Conservation (phyloP, 306 rosid species). For the Abrus pulchellus region DNA sequence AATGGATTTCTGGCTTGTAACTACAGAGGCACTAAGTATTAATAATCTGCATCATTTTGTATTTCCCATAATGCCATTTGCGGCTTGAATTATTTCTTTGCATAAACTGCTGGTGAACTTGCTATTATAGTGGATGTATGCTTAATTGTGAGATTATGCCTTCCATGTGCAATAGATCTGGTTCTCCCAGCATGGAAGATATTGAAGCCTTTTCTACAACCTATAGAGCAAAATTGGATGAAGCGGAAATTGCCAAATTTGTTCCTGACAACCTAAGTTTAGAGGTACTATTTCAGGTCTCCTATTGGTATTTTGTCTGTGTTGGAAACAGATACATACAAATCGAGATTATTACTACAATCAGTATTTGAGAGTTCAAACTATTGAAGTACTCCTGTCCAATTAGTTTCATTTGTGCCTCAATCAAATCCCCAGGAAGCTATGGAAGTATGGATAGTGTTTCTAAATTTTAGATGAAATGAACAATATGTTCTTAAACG, state of each 20-base stretch:
- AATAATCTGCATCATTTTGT: not conserved
- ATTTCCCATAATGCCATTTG: constrained; percentile 1
- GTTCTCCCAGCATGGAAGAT: constrained; percentile 93
- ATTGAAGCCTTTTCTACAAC: constrained; percentile 81
- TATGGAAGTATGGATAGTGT: not conserved
- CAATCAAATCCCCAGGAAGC: not conserved
- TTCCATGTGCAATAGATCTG: constrained; percentile 69
- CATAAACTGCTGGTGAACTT: constrained; percentile 35
- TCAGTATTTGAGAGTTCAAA: constrained; percentile 31
- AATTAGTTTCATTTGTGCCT: constrained; percentile 20
- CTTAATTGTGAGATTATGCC: constrained; percentile 43
- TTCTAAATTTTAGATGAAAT: constrained; percentile 24
- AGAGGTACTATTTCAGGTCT: constrained; percentile 70
- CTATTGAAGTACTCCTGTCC: constrained; percentile 4
- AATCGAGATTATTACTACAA: constrained; percentile 1
- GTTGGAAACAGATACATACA: constrained; percentile 35
- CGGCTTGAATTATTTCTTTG: constrained; percentile 12
- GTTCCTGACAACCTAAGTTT: constrained; percentile 81
- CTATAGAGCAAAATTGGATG: constrained; percentile 77
- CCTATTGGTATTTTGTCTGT: constrained; percentile 23
- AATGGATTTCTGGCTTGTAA: constrained; percentile 21
- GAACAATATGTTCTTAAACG: constrained; percentile 1
- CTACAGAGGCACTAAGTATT: not conserved
- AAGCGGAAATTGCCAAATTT: constrained; percentile 80
- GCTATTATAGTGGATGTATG: constrained; percentile 22